Conservation (phyloP, 805 yeast species). For the Blastobotrys muscicola region DNA sequence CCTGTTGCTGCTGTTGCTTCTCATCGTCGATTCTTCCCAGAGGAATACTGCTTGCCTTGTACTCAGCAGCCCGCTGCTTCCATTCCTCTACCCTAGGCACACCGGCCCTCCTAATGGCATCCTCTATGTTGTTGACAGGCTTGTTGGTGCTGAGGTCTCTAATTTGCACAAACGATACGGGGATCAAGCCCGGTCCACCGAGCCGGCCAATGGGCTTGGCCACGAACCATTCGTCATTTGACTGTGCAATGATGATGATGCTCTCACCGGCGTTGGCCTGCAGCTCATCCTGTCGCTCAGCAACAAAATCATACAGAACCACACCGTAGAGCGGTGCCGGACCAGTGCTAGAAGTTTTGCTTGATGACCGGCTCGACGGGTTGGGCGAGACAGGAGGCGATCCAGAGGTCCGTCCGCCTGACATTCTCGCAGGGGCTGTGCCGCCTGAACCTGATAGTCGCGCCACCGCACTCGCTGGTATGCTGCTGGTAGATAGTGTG, state of each 20-base stretch:
- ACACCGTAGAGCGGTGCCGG: slow-evolving; percentile 61
- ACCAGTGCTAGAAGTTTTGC: slow-evolving; percentile 6
- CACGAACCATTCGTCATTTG: slow-evolving; percentile 93
- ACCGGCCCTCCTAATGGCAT: slow-evolving; percentile 53
- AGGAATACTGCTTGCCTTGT: slow-evolving; percentile 82
- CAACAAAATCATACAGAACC: slow-evolving; percentile 76
- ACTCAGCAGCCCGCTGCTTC: slow-evolving; percentile 84
- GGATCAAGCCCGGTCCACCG: slow-evolving; percentile 96
- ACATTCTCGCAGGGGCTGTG: not conserved
- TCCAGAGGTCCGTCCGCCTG: too few relatives aligned
- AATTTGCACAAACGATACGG: slow-evolving; percentile 79
- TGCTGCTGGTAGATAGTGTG: not conserved
- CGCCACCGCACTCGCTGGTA: not conserved
- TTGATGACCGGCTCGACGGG: not conserved
- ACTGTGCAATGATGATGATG: slow-evolving; percentile 90
- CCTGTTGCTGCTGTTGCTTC: slow-evolving; percentile 14
- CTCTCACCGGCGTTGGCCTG: slow-evolving; percentile 80
- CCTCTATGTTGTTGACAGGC: slow-evolving; percentile 46
- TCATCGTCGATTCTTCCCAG: slow-evolving; percentile 41
- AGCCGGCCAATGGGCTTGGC: slow-evolving; percentile 91
- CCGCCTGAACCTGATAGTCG: not conserved
- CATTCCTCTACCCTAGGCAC: slow-evolving; percentile 93
- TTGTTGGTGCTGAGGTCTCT: slow-evolving; percentile 64
- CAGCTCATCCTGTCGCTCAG: slow-evolving; percentile 76
- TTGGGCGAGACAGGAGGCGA: not conserved